phyloP scores from a whole-genome alignment of 805 yeast genomes.

The Brettanomyces nanus region DNA sequence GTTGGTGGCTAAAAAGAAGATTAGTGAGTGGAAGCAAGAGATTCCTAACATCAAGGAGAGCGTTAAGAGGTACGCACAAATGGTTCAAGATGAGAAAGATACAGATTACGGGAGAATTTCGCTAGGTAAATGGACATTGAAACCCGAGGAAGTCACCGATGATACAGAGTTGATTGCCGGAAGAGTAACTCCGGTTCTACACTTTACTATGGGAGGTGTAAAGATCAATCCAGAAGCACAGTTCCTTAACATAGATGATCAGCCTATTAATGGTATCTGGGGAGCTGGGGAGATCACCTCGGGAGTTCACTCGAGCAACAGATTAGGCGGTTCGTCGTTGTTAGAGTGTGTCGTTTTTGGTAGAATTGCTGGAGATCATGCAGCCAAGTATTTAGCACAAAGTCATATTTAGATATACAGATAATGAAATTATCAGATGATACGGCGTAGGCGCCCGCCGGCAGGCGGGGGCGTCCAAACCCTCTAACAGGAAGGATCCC shows the following conservation, averaged over 20 bases:
- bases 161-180: conserved; percentile 36
- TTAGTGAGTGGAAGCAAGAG: conserved; percentile 35
- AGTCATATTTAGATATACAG: conserved; percentile 1
- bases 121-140: conserved; percentile 15
- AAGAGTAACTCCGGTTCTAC: conserved; percentile 48
- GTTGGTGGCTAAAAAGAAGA: conserved; percentile 39
- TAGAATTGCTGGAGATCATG: conserved; percentile 38
- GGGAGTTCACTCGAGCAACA: conserved; percentile 61
- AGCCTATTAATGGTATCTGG: conserved; percentile 39
- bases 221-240: conserved; percentile 41
- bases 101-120: conserved; percentile 8
- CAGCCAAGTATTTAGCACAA: conserved; percentile 12
- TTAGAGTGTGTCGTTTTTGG: conserved; percentile 63
- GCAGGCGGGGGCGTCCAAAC: too few species aligned
- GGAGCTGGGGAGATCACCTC: conserved; percentile 67
- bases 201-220: conserved; percentile 65
- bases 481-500: too few species aligned
- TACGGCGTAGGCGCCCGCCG: too few species aligned
- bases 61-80: conserved; percentile 6
- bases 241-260: conserved; percentile 24
- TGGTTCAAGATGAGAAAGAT: conserved; percentile 5
- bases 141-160: conserved; percentile 4
- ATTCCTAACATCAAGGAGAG: conserved; percentile 10
- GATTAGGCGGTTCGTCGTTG: conserved; percentile 54
- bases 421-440: too few species aligned